These are phyloP conservation scores for Naganishia vaughanmartiniae DNA, from an alignment of 768 basidiomycete species.

Conservation along the genomic window DNA sequence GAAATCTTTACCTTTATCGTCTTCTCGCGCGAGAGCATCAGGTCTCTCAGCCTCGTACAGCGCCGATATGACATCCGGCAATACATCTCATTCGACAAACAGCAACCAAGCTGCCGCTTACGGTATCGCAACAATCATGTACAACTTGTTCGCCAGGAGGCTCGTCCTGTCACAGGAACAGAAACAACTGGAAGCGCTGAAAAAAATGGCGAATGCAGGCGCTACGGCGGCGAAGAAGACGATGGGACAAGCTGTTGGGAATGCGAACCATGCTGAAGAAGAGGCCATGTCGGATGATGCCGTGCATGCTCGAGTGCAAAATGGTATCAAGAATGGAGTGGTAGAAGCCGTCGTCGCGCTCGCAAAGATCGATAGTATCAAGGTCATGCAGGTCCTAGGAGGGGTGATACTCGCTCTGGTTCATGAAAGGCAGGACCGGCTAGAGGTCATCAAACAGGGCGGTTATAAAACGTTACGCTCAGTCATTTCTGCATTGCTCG, in stretches of 20 bases:
- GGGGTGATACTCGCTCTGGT: constrained; percentile 68
- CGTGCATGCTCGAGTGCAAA: constrained; percentile 64
- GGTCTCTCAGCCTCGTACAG: constrained; percentile 25
- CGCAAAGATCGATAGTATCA: constrained; percentile 63
- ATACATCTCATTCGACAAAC: constrained; percentile 2
- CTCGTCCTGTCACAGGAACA: constrained; percentile 76
- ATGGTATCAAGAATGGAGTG: constrained; percentile 63
- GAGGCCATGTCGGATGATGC: constrained; percentile 60
- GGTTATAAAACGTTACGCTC: constrained; percentile 62
- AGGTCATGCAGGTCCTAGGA: constrained; percentile 62
- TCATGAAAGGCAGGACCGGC: constrained; percentile 74
- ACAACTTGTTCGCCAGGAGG: constrained; percentile 70
- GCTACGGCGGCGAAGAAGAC: constrained; percentile 48
- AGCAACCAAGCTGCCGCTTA: constrained; percentile 61
- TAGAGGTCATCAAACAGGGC: constrained; percentile 71
- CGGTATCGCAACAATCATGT: constrained; percentile 71
- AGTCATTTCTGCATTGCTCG: constrained; percentile 34
- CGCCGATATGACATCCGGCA: constrained; percentile 18
- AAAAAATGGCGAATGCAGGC: constrained; percentile 64
- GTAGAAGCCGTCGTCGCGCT: constrained; percentile 64
- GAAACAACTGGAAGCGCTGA: constrained; percentile 73
- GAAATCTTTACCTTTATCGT: background rate
- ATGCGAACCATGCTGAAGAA: constrained; percentile 37
- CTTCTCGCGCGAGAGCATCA: background rate
- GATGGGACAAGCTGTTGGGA: constrained; percentile 28